Evolutionary conservation across 1,284 basidiomycete species (phyloP), one percentile per base, ranked within the genome.

Genomic region (Fomitopsis betulina): DNA sequence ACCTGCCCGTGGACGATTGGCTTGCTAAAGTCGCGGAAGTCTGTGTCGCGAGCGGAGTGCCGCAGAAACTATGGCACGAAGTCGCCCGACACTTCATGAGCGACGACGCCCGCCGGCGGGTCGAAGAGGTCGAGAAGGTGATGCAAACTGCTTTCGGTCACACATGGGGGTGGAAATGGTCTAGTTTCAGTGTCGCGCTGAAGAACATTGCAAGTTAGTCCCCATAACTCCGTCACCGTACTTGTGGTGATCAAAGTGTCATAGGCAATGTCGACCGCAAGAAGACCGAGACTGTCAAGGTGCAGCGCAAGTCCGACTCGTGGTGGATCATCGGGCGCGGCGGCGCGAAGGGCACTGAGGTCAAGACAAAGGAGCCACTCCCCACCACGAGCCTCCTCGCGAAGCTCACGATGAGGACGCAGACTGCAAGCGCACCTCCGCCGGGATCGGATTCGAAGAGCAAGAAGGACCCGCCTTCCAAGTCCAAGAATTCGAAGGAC

Each of bases 141-240:
- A 79, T 89, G 74, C 73, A 76, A 27, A 79, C 85, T 64, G 78
- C 89, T 60, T 79, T 88, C 54, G 87, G 86, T 6, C 83, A 85
- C 33, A 83, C 81, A 61, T 89, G 88, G 67, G 75, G 79, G 17
- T 90, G 88, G 88, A 82, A 79, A 56, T 90, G 87, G 87, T 85
- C 87, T 73, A 85, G 82, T 63, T 90, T 86, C 73, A 80, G 77
- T 69, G 77, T 85, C 43, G 87, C 87, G 0, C 82, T 90, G 79
- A 70, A 76, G 58, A 89, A 82, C 67, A 87, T 89, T 84, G 85
- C 84, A 50, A 90, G 88, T 90, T 65, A 73, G 88, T 79, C 7
- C 50, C 35, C 52, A 55, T 19, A 32, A 12, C 49, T 53, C 17
- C 61, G 15, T 58, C 35, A 37, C 13, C 4, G 35, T 6, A 9